Evolutionary conservation across 192 early-diverging fungal genomes (phyloP).

Genomic region (Coemansia sp.): DNA sequence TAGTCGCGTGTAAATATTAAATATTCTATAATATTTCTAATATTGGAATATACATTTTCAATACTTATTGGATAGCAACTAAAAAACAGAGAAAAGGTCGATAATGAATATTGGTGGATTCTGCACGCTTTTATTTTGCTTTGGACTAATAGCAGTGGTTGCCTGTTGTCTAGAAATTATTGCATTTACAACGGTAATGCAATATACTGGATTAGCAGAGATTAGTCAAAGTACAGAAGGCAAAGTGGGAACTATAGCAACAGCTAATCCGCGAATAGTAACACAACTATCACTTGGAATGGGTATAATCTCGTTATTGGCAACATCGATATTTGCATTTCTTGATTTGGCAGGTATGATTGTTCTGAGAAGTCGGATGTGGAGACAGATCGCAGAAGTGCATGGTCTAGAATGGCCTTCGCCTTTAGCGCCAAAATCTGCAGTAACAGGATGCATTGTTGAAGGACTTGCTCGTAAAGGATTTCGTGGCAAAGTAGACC

Average conservation of each 20-base stretch:
- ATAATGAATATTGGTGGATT: conserved; percentile 33
- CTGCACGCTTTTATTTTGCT: conserved; percentile 38
- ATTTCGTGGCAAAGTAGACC: conserved; percentile 5
- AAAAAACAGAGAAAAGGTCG: neutral
- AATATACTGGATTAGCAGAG: neutral
- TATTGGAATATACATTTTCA: neutral
- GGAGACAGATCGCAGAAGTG: conserved; percentile 20
- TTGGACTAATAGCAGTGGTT: conserved; percentile 26
- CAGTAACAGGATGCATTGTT: neutral
- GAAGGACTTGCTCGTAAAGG: conserved; percentile 6
- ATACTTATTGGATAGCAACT: neutral
- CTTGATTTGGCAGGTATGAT: conserved; percentile 46
- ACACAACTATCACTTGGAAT: conserved; percentile 16
- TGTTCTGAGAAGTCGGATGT: conserved; percentile 43
- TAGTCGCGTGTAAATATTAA: neutral
- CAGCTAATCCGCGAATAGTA: conserved; percentile 9
- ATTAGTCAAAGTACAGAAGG: neutral
- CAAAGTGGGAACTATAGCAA: neutral
- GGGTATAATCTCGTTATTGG: conserved; percentile 14
- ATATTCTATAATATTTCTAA: neutral
- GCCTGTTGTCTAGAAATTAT: conserved; percentile 28
- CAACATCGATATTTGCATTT: conserved; percentile 14
- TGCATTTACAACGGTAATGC: conserved; percentile 15
- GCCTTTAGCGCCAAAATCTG: conserved; percentile 1
- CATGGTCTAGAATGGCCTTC: conserved; percentile 23